Conservation (phyloP, 306 rosid species). For the Dryas alaskensis region DNA sequence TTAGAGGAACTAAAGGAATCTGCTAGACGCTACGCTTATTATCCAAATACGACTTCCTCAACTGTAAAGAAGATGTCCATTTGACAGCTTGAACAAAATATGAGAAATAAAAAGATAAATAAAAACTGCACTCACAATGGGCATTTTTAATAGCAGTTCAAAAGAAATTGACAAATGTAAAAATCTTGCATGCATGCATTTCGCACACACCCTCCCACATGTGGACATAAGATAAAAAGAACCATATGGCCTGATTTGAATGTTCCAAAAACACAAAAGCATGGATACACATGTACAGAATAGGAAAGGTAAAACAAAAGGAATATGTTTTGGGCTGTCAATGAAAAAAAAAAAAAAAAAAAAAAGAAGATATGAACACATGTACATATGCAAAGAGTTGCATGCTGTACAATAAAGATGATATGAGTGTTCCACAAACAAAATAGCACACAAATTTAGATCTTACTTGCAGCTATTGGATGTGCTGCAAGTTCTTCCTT, state of each 20-base stretch:
- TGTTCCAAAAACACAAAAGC: neutral
- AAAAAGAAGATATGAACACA: too few relatives aligned
- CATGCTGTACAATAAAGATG: neutral
- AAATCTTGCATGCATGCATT: neutral
- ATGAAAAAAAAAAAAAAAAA: neutral
- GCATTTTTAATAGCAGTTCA: too few relatives aligned
- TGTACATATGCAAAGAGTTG: too few relatives aligned
- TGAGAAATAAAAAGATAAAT: neutral
- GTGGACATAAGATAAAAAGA: neutral
- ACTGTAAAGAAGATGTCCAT: too few relatives aligned
- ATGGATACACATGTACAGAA: neutral
- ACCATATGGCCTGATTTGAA: neutral
- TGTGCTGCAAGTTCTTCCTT: constrained; percentile 77
- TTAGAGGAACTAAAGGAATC: too few relatives aligned
- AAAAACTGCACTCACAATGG: neutral
- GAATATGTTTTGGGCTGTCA: neutral
- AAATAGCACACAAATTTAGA: neutral
- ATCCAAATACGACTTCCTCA: too few relatives aligned
- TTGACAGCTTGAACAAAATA: too few relatives aligned
- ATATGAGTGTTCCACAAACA: neutral
- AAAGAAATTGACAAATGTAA: neutral
- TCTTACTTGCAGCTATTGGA: constrained; percentile 70
- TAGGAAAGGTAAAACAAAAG: neutral
- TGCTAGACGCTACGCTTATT: too few relatives aligned
- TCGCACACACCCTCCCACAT: neutral